These are phyloP conservation scores for Prunus dulcis DNA, from an alignment of 306 rosid species.

Conservation along the genomic window DNA sequence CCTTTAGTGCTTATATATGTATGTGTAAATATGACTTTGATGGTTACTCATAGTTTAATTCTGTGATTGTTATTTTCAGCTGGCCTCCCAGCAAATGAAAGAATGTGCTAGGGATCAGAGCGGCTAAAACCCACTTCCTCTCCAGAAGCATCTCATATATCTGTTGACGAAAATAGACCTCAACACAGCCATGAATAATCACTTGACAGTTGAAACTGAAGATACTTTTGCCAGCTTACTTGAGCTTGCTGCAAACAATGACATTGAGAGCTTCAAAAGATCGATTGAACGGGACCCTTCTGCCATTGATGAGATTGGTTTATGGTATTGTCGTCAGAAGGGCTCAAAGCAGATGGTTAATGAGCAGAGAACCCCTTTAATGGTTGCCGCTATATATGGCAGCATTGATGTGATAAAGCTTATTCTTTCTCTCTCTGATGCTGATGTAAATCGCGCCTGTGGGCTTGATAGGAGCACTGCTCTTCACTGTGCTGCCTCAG, in stretches of 20 bases:
- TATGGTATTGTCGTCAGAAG: conserved; percentile 78
- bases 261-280: conserved; percentile 60
- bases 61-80: conserved; percentile 22
- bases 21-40: neutral
- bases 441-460: conserved; percentile 53
- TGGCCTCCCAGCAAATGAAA: conserved; percentile 38
- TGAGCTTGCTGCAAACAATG: conserved; percentile 85
- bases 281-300: conserved; percentile 65
- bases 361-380: conserved; percentile 76
- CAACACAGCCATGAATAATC: conserved; percentile 64
- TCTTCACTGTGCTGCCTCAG: conserved; percentile 91
- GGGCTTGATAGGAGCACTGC: conserved; percentile 89
- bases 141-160: conserved; percentile 17
- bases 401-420: conserved; percentile 69
- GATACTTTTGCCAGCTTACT: conserved; percentile 78
- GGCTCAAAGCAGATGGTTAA: conserved; percentile 88
- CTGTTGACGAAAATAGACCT: conserved; percentile 19
- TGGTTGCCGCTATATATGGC: conserved; percentile 95
- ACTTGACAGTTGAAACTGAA: conserved; percentile 68
- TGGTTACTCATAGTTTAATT: neutral
- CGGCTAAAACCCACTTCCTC: conserved; percentile 23
- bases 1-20: neutral
- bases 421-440: conserved; percentile 59
- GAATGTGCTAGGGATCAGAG: conserved; percentile 61
- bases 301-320: conserved; percentile 70